Conservation (phyloP, 2,329 filamentous ascomycete species). For the Fusarium duplospermum region DNA sequence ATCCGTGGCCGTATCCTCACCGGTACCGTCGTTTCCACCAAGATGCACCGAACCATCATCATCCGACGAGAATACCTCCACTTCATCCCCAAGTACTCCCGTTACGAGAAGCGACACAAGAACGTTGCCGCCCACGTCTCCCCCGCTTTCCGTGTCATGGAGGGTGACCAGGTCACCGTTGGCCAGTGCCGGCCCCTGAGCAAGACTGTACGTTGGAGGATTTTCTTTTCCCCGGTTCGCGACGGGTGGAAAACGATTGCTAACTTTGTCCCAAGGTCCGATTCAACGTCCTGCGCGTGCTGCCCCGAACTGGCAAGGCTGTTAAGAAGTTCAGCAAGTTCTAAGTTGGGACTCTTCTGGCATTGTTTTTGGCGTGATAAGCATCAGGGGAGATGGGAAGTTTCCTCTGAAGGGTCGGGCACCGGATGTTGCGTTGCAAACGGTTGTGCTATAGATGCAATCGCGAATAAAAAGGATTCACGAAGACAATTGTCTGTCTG, state of each 20-base stretch:
- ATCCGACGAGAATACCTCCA: slow-evolving; percentile 99
- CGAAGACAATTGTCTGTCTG: slow-evolving; percentile 52
- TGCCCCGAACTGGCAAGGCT: slow-evolving; percentile 95
- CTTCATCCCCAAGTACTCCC: slow-evolving; percentile 99
- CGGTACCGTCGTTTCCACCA: slow-evolving; percentile 98
- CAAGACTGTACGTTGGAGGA: slow-evolving; percentile 88
- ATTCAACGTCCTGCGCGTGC: slow-evolving; percentile 99
- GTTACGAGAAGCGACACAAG: slow-evolving; percentile 99
- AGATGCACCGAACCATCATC: slow-evolving; percentile 99
- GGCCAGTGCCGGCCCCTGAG: slow-evolving; percentile 98
- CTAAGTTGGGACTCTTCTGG: slow-evolving; percentile 72
- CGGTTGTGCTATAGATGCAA: slow-evolving; percentile 60
- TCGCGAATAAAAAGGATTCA: slow-evolving; percentile 57
- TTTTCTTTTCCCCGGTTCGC: neutral
- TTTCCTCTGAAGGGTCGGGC: slow-evolving; percentile 55
- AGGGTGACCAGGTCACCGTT: slow-evolving; percentile 99
- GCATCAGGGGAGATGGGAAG: slow-evolving; percentile 53
- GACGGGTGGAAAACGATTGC: slow-evolving; percentile 2
- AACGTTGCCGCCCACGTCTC: slow-evolving; percentile 99
- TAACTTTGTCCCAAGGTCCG: slow-evolving; percentile 74
- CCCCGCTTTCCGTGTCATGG: slow-evolving; percentile 99
- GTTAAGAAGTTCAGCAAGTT: slow-evolving; percentile 99
- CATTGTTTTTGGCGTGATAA: slow-evolving; percentile 70
- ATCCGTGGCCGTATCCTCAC: slow-evolving; percentile 99
- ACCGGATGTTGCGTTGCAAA: slow-evolving; percentile 56